phyloP scores from a whole-genome alignment of 139 green algal genomes.

The Coccomyxa sp. region DNA sequence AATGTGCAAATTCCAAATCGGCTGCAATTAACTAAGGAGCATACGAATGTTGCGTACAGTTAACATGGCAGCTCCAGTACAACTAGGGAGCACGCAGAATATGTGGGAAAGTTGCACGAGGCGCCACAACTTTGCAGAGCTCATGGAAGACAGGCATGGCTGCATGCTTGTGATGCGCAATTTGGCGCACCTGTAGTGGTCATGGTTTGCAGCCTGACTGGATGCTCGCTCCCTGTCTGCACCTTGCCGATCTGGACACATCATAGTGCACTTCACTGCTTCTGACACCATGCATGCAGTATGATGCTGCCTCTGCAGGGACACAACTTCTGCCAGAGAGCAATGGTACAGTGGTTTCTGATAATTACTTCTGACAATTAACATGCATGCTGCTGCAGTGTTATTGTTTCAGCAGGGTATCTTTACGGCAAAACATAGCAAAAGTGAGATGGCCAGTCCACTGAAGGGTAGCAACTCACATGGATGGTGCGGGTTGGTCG shows the following conservation, averaged over 20 bases:
- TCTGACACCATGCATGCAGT: no score
- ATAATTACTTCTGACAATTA: neutral
- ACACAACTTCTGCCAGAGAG: neutral
- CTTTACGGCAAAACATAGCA: neutral
- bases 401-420: no score
- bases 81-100: no score
- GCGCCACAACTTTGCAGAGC: no score
- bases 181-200: slow-evolving; percentile 71
- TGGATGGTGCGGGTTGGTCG: slow-evolving; percentile 84
- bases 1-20: neutral
- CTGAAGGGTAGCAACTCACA: slow-evolving; percentile 23
- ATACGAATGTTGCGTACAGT: no score
- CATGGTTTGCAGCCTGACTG: slow-evolving; percentile 96
- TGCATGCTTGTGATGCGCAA: no score
- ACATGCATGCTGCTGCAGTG: neutral
- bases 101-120: no score
- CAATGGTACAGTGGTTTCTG: neutral
- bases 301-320: no score
- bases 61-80: no score
- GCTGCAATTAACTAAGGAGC: neutral
- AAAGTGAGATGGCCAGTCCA: neutral
- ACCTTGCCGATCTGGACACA: slow-evolving; percentile 83
- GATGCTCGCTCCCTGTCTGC: slow-evolving; percentile 86
- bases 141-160: no score
- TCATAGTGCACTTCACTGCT: no score